Evolutionary conservation across 139 green algal genomes (phyloP).

Genomic region (Micromonas pusilla): DNA sequence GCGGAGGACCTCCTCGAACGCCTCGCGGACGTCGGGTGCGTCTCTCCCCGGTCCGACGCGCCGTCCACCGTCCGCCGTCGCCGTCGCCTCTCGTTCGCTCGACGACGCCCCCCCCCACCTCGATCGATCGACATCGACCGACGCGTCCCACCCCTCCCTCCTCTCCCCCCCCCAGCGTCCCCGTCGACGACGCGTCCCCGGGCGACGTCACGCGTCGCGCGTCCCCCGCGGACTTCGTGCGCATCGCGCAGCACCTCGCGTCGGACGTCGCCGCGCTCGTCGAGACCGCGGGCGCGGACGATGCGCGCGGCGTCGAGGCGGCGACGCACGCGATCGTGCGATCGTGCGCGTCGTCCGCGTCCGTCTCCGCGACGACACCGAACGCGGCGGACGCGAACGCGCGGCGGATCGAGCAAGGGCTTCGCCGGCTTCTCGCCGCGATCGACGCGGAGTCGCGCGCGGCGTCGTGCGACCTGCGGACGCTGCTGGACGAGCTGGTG

Average conservation of each 20-base stretch:
- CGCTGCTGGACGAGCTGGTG: background rate
- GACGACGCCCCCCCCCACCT: background rate
- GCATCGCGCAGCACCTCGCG: background rate
- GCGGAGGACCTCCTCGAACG: background rate
- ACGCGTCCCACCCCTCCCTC: background rate
- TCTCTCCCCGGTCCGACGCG: background rate
- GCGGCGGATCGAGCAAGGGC: background rate
- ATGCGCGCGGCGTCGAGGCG: background rate
- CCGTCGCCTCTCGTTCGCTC: too few relatives aligned
- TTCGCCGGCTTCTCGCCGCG: background rate
- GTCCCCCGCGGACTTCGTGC: background rate
- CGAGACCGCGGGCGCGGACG: background rate
- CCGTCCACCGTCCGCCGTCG: background rate
- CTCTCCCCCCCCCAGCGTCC: background rate
- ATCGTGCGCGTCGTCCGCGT: background rate
- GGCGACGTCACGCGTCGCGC: background rate
- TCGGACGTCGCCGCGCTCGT: background rate
- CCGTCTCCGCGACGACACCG: too few relatives aligned
- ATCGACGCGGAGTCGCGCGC: background rate
- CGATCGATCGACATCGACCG: background rate
- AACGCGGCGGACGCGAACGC: background rate
- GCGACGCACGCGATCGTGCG: background rate
- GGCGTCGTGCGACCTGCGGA: background rate
- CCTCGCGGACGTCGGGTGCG: background rate
- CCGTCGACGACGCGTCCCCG: background rate